phyloP scores from a whole-genome alignment of 192 early-diverging fungal species.

The Pecoramyces ruminantium region DNA sequence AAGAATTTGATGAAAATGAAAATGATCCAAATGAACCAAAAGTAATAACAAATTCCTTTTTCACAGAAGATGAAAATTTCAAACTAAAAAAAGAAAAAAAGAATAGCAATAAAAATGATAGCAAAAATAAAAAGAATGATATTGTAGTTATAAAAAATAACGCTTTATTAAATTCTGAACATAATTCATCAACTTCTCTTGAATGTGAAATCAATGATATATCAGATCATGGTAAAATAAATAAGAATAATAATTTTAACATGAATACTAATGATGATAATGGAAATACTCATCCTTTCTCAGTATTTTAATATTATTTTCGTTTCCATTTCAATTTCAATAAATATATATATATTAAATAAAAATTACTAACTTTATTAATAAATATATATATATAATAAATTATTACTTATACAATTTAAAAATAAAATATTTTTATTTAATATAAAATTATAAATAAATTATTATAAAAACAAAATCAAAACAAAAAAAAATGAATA shows the following conservation, averaged over 20 bases:
- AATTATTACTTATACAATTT: no score
- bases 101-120: background rate
- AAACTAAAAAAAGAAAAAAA: background rate
- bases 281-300: background rate
- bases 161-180: background rate
- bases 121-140: background rate
- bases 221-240: background rate
- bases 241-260: background rate
- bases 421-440: no score
- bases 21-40: background rate
- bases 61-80: background rate
- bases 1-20: background rate
- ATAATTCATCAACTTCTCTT: background rate
- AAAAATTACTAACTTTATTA: no score
- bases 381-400: no score
- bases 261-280: background rate
- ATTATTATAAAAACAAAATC: no score
- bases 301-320: background rate
- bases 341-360: no score
- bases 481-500: no score
- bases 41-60: background rate
- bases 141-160: background rate
- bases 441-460: no score
- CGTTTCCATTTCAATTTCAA: no score
- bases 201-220: background rate